phyloP scores from a whole-genome alignment of 169 alveolate species.

The Besnoitia besnoiti region DNA sequence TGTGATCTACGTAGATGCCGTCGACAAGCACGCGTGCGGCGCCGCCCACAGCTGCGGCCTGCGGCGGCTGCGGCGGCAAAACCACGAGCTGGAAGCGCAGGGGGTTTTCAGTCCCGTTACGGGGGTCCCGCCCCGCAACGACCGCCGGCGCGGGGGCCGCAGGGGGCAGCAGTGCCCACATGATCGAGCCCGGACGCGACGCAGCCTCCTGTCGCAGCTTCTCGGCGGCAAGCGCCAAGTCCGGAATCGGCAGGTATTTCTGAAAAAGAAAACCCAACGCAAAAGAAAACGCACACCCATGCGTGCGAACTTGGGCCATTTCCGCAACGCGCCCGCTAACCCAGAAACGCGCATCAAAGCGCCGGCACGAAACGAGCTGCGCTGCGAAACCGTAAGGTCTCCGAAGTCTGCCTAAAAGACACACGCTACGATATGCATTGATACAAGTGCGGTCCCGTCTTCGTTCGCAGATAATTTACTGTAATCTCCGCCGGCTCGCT shows the following conservation, averaged over 20 bases:
- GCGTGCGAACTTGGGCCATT: too few species aligned
- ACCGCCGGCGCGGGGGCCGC: slow-evolving; percentile 43
- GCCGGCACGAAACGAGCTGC: too few species aligned
- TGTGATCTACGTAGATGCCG: slow-evolving; percentile 82
- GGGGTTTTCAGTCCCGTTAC: slow-evolving; percentile 64
- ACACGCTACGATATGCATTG: too few species aligned
- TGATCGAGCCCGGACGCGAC: slow-evolving; percentile 79
- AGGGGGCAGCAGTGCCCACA: slow-evolving; percentile 83
- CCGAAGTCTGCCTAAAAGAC: too few species aligned
- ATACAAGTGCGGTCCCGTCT: too few species aligned
- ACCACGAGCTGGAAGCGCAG: slow-evolving; percentile 80
- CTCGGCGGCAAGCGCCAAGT: slow-evolving; percentile 74
- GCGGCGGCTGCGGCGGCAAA: slow-evolving; percentile 76
- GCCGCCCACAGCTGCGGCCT: slow-evolving; percentile 37
- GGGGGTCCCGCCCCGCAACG: background rate
- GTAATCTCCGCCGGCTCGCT: too few species aligned
- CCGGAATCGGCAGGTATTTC: slow-evolving; percentile 74
- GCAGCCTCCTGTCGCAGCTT: slow-evolving; percentile 80
- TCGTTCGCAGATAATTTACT: too few species aligned
- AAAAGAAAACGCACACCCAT: too few species aligned
- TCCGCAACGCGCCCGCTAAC: too few species aligned
- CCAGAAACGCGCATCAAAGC: too few species aligned
- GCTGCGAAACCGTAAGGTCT: background rate
- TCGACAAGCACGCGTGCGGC: slow-evolving; percentile 71
- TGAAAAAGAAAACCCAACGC: background rate